Percentiles rank a stretch among this genome's conserved stretches.
These are phyloP conservation scores for Ricinus communis DNA, from an alignment of 345 rosid genomes.

Conservation along the genomic window DNA sequence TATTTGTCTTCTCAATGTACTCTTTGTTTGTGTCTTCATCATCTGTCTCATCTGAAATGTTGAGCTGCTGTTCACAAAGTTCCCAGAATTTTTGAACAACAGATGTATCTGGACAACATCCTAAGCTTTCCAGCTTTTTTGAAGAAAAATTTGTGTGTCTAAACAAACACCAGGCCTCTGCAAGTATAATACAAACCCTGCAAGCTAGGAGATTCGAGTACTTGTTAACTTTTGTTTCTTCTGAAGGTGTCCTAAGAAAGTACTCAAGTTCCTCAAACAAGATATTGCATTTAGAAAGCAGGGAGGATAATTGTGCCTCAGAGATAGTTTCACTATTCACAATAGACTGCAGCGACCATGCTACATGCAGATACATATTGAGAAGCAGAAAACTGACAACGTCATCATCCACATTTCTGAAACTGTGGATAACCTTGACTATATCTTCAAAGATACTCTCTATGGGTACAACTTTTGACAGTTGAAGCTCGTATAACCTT, in stretches of 20 bases:
- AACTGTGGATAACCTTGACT: constrained; percentile 51
- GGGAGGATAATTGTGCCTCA: constrained; percentile 59
- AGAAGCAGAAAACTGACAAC: constrained; percentile 79
- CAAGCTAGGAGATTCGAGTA: constrained; percentile 64
- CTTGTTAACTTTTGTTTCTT: constrained; percentile 43
- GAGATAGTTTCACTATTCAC: constrained; percentile 67
- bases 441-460: constrained; percentile 70
- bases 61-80: constrained; percentile 73
- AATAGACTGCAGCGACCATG: constrained; percentile 79
- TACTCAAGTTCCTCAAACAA: constrained; percentile 75
- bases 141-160: constrained; percentile 60
- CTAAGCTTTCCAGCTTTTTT: constrained; percentile 69
- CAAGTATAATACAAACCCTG: constrained; percentile 81
- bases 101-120: constrained; percentile 65
- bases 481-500: constrained; percentile 92
- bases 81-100: constrained; percentile 74
- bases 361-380: constrained; percentile 77
- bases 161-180: constrained; percentile 81
- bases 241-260: constrained; percentile 48
- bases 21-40: constrained; percentile 82
- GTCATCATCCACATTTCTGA: constrained; percentile 77
- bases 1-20: constrained; percentile 87
- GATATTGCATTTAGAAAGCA: constrained; percentile 58
- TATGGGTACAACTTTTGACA: constrained; percentile 61
- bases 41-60: constrained; percentile 81